phyloP scores from a whole-genome alignment of 305 asterid genomes.

The Salvia sclarea region DNA sequence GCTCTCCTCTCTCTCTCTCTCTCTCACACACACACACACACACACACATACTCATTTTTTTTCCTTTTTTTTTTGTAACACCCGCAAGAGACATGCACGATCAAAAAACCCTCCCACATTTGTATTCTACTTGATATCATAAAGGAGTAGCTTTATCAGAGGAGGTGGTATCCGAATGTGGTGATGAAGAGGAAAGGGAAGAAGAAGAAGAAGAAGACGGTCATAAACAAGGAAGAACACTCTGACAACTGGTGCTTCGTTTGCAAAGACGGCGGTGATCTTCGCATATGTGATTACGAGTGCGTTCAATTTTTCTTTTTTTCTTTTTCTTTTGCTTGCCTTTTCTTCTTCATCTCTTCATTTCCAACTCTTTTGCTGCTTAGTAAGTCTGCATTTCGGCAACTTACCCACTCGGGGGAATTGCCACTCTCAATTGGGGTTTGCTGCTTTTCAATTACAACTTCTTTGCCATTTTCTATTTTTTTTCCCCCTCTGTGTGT shows the following conservation, averaged over 20 bases:
- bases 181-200: constrained; percentile 35
- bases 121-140: background rate
- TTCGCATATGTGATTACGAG: constrained; percentile 56
- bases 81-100: background rate
- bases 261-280: constrained; percentile 60
- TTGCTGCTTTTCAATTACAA: background rate
- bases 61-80: background rate
- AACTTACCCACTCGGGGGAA: background rate
- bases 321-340: too few relatives aligned
- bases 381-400: background rate
- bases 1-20: background rate
- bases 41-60: background rate
- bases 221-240: constrained; percentile 33
- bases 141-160: background rate
- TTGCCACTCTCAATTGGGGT: background rate
- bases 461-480: constrained; percentile 10
- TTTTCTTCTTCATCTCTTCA: background rate
- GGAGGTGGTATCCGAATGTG: background rate
- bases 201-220: constrained; percentile 22
- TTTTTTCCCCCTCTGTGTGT: background rate
- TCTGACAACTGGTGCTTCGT: constrained; percentile 60
- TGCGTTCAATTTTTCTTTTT: constrained; percentile 20
- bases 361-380: background rate
- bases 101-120: background rate
- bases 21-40: background rate